phyloP scores from a whole-genome alignment of 371 early-diverging fungal species.

The Syncephalastrum contaminatum region DNA sequence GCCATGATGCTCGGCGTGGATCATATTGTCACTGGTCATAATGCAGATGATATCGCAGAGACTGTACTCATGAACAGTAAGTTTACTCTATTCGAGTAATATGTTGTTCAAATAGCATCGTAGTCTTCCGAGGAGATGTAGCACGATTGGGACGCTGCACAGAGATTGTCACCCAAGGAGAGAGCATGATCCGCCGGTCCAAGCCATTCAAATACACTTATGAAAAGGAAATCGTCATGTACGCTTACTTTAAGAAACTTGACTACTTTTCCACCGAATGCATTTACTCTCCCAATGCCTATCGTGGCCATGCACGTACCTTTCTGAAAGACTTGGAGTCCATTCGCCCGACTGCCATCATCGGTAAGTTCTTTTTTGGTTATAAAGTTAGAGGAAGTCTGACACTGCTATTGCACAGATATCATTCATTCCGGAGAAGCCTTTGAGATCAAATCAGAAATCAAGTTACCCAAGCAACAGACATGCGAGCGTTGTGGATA shows the following conservation, averaged over 20 bases:
- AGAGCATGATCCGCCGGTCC: constrained; percentile 80
- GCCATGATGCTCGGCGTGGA: constrained; percentile 89
- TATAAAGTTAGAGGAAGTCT: neutral
- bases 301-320: constrained; percentile 95
- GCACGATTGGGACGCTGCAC: constrained; percentile 95
- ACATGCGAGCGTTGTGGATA: constrained; percentile 93
- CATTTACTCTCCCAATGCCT: constrained; percentile 98
- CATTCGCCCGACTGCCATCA: constrained; percentile 88
- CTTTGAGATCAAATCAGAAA: constrained; percentile 68
- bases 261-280: constrained; percentile 99
- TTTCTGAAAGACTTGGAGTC: constrained; percentile 98
- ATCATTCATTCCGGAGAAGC: constrained; percentile 96
- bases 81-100: no score
- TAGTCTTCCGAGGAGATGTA: constrained; percentile 97
- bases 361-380: constrained; percentile 52
- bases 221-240: constrained; percentile 99
- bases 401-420: constrained; percentile 42
- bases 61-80: constrained; percentile 98
- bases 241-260: constrained; percentile 98
- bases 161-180: constrained; percentile 81
- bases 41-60: constrained; percentile 99
- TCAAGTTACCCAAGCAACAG: constrained; percentile 67
- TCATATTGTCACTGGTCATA: constrained; percentile 99
- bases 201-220: constrained; percentile 99
- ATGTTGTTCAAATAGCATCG: no score